These are phyloP conservation scores for Combretum micranthum DNA, from an alignment of 345 rosid species.

Conservation along the genomic window DNA sequence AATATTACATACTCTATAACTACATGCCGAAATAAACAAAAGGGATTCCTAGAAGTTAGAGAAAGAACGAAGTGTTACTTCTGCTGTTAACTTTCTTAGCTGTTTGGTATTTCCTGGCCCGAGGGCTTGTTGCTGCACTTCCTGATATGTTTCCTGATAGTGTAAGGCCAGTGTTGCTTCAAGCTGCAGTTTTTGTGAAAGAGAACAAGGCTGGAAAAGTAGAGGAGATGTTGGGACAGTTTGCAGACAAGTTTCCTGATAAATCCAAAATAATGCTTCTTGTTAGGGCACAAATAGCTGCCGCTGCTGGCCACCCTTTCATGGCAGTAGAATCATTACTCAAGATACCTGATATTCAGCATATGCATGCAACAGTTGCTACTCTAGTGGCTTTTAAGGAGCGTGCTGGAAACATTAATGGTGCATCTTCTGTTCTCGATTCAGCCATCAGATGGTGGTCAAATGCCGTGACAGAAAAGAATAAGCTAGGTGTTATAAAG, in stretches of 20 bases:
- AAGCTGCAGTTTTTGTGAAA: conserved; percentile 80
- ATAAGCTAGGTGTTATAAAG: conserved; percentile 58
- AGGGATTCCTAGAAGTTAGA: too few species aligned
- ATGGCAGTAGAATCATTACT: conserved; percentile 79
- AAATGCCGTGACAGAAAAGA: conserved; percentile 72
- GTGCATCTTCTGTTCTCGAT: conserved; percentile 68
- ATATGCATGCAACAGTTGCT: conserved; percentile 88
- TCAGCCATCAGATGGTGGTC: conserved; percentile 91
- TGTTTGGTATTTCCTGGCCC: conserved; percentile 45
- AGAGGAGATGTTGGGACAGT: conserved; percentile 72
- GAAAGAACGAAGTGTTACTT: not conserved
- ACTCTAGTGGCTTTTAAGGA: conserved; percentile 87
- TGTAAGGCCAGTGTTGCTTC: conserved; percentile 61
- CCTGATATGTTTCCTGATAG: conserved; percentile 59
- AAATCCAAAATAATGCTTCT: conserved; percentile 61
- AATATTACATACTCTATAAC: too few species aligned
- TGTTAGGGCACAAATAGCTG: conserved; percentile 91
- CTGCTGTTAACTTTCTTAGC: conserved; percentile 4
- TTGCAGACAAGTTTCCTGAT: conserved; percentile 57
- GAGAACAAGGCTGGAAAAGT: conserved; percentile 90
- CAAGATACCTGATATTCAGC: conserved; percentile 73
- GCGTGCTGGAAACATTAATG: conserved; percentile 79
- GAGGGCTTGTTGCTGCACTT: conserved; percentile 65
- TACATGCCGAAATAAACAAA: not conserved
- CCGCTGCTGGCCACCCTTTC: conserved; percentile 70